Base-by-base conservation (phyloP, 176 grass and related monocot species). In the Tillandsia leiboldiana region DNA sequence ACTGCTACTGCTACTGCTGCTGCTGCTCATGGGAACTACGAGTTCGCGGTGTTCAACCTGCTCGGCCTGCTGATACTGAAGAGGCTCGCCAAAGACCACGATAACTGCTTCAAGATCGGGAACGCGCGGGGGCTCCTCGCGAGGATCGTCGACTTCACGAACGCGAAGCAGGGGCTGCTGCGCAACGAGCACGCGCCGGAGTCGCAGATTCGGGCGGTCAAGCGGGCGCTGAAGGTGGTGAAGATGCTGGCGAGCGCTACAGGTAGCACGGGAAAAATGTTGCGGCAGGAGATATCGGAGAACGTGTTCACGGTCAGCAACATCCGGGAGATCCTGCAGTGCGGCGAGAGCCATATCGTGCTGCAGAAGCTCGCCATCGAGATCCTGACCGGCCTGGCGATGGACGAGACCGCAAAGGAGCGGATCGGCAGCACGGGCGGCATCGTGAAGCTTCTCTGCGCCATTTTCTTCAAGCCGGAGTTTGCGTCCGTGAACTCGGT, bases 21-120 rank as follows among this genome's bases (percentile, higher is more conserved):
- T 26, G 0, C 15, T 13, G 12, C 24, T 8, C 48, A 67, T 49
- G 49, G 59, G 9, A 52, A 5, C 17, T 12, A 54, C 29, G 69
- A 78, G 9, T 50, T 54, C 49, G 66, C 66, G 2, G 28, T 28
- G 26, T 80, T 80, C 50, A 85, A 85, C 22, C 56, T 85, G 8
- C 11, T 72, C 18, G 83, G 83, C 12, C 51, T 85, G 51, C 61
- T 72, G 15, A 80, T 85, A 18, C 77, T 80, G 15, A 72, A 66
- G 70, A 80, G 73, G 49, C 72, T 85, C 13, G 51, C 83, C 15
- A 64, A 49, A 0, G 67, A 85, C 59, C 72, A 67, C 29, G 72
- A 85, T 59, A 80, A 85, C 74, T 85, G 83, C 33, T 33, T 57
- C n/a, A 85, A 76, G 61, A 77, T 85, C 9, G 61, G 83, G 8